phyloP scores from a whole-genome alignment of 768 basidiomycete genomes.

The Leccinum pellstonianum region DNA sequence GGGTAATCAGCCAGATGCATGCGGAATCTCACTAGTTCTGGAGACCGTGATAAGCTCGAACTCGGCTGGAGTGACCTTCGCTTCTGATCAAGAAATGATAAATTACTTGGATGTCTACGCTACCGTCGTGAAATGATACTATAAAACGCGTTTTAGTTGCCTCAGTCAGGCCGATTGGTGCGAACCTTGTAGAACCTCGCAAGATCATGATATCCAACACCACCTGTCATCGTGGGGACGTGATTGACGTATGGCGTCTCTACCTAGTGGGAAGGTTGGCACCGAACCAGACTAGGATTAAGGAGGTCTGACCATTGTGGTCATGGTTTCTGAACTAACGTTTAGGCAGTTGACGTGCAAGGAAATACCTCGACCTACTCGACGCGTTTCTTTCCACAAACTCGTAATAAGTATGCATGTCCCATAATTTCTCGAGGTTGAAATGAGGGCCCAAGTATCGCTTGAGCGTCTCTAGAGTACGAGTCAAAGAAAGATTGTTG shows the following conservation, averaged over 20 bases:
- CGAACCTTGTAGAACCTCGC: slow-evolving; percentile 46
- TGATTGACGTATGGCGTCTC: slow-evolving; percentile 42
- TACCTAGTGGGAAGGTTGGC: slow-evolving; percentile 31
- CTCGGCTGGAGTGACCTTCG: slow-evolving; percentile 41
- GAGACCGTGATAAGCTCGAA: slow-evolving; percentile 42
- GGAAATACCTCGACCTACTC: slow-evolving; percentile 28
- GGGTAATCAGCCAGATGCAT: not conserved
- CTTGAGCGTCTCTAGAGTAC: slow-evolving; percentile 38
- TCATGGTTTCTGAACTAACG: slow-evolving; percentile 38
- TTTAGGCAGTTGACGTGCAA: not conserved
- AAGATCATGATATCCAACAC: slow-evolving; percentile 41
- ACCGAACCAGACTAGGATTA: not conserved
- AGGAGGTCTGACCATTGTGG: slow-evolving; percentile 36
- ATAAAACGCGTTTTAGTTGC: not conserved
- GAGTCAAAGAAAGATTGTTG: slow-evolving; percentile 36
- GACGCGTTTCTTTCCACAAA: slow-evolving; percentile 39
- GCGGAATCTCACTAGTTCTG: slow-evolving; percentile 34
- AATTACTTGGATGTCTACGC: slow-evolving; percentile 1
- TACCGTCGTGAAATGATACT: slow-evolving; percentile 41
- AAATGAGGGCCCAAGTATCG: slow-evolving; percentile 42
- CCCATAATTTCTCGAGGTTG: slow-evolving; percentile 47
- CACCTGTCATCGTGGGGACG: slow-evolving; percentile 47
- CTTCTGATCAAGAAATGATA: slow-evolving; percentile 5
- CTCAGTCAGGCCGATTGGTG: not conserved
- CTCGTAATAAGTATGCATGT: slow-evolving; percentile 46